Evolutionary conservation across 2,329 filamentous ascomycete species (phyloP).

Genomic region (Xylaria sp.): DNA sequence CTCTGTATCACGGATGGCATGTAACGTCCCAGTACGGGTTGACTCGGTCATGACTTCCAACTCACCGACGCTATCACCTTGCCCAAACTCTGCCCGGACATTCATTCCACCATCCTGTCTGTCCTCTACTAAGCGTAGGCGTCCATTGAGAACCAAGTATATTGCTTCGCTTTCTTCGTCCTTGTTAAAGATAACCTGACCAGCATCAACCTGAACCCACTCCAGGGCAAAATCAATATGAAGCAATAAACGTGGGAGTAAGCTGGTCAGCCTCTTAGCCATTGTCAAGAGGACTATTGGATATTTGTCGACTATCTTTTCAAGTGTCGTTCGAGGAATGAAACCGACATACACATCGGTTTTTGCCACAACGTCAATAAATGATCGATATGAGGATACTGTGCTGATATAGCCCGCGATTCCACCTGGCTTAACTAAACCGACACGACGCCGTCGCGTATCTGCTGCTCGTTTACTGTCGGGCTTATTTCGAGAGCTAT

Average conservation of each 20-base stretch:
- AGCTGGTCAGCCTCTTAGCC: slow-evolving; percentile 90
- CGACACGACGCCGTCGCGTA: slow-evolving; percentile 70
- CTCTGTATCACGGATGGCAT: slow-evolving; percentile 96
- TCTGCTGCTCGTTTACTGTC: slow-evolving; percentile 50
- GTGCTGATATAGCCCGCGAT: slow-evolving; percentile 94
- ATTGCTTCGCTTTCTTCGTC: slow-evolving; percentile 97
- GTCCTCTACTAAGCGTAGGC: slow-evolving; percentile 85
- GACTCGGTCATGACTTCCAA: slow-evolving; percentile 97
- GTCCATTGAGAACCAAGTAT: slow-evolving; percentile 95
- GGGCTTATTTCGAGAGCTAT: slow-evolving; percentile 54
- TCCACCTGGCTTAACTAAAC: slow-evolving; percentile 92
- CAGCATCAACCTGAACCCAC: slow-evolving; percentile 96
- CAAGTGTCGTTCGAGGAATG: slow-evolving; percentile 82
- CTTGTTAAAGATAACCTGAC: slow-evolving; percentile 93
- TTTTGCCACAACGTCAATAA: slow-evolving; percentile 96
- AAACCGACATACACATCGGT: slow-evolving; percentile 99
- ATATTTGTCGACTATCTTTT: slow-evolving; percentile 91
- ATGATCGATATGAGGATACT: slow-evolving; percentile 93
- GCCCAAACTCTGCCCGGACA: slow-evolving; percentile 91
- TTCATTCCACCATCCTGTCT: slow-evolving; percentile 82
- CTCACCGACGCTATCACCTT: slow-evolving; percentile 97
- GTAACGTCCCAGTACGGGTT: slow-evolving; percentile 85
- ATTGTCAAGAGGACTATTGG: slow-evolving; percentile 93
- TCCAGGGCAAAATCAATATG: slow-evolving; percentile 99
- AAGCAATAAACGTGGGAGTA: slow-evolving; percentile 87